A percentile compares a stretch with the other conserved stretches of the same genome.
phyloP scores from a whole-genome alignment of 1,284 basidiomycete genomes.

The Filobasidium uniguttulatum region DNA sequence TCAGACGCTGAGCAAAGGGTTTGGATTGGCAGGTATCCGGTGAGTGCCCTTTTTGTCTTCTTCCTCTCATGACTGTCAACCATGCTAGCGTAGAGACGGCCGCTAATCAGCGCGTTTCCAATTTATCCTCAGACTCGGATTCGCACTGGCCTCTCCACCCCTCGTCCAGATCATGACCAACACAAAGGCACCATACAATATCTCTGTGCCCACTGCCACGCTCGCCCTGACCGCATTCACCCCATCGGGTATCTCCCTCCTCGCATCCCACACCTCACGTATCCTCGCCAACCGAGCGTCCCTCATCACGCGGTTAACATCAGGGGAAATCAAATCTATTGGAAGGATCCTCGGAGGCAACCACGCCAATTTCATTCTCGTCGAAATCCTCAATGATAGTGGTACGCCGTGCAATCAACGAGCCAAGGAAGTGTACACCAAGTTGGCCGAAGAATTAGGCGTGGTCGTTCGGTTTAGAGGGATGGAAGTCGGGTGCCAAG shows the following conservation, averaged over 20 bases:
- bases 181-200: slow-evolving; percentile 96
- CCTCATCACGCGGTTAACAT: slow-evolving; percentile 43
- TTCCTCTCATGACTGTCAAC: not conserved
- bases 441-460: slow-evolving; percentile 68
- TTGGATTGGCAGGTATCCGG: slow-evolving; percentile 90
- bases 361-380: slow-evolving; percentile 83
- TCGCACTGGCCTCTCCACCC: slow-evolving; percentile 76
- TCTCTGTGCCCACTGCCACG: slow-evolving; percentile 76
- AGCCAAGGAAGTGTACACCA: slow-evolving; percentile 60
- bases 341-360: slow-evolving; percentile 64
- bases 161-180: slow-evolving; percentile 86
- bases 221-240: slow-evolving; percentile 70
- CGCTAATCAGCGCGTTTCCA: not conserved
- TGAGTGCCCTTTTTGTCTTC: slow-evolving; percentile 32
- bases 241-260: slow-evolving; percentile 47
- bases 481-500: slow-evolving; percentile 70
- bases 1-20: slow-evolving; percentile 93
- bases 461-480: slow-evolving; percentile 88
- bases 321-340: slow-evolving; percentile 45
- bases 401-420: slow-evolving; percentile 53
- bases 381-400: slow-evolving; percentile 52
- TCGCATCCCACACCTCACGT: slow-evolving; percentile 52
- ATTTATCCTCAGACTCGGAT: slow-evolving; percentile 53
- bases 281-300: slow-evolving; percentile 49
- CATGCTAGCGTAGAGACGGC: too few species aligned